These are phyloP conservation scores for Candida frijolesensis DNA, from an alignment of 1,139 yeast genomes.

Conservation along the genomic window DNA sequence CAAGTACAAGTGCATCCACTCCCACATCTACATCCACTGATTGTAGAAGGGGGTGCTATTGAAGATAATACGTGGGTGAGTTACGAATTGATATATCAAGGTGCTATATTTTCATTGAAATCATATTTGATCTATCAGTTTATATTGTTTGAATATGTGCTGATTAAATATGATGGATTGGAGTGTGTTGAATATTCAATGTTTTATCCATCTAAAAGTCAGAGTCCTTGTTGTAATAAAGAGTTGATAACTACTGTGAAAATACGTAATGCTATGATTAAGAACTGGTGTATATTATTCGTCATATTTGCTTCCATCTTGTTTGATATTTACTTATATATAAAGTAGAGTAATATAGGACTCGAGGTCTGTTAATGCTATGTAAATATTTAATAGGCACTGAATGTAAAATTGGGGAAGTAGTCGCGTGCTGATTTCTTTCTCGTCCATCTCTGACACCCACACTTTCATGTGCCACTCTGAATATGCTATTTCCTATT, in stretches of 20 bases:
- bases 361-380: no score
- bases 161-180: constrained; percentile 12
- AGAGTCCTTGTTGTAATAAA: neutral
- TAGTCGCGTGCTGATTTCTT: no score
- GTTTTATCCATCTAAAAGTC: neutral
- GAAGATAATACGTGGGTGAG: no score
- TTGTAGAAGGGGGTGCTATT: no score
- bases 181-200: constrained; percentile 1
- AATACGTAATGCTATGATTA: neutral
- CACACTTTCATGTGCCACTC: no score
- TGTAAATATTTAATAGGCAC: no score
- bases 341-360: no score
- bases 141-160: constrained; percentile 24
- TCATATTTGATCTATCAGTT: constrained; percentile 16
- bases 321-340: neutral
- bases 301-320: neutral
- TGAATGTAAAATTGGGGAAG: no score
- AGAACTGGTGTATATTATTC: neutral
- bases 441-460: no score
- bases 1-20: no score
- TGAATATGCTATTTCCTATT: no score
- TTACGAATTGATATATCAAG: constrained; percentile 6
- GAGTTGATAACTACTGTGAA: neutral
- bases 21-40: no score
- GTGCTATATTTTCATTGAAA: constrained; percentile 11